Base-by-base conservation (phyloP, 2,329 filamentous ascomycete genomes). In the Alternaria viburni region DNA sequence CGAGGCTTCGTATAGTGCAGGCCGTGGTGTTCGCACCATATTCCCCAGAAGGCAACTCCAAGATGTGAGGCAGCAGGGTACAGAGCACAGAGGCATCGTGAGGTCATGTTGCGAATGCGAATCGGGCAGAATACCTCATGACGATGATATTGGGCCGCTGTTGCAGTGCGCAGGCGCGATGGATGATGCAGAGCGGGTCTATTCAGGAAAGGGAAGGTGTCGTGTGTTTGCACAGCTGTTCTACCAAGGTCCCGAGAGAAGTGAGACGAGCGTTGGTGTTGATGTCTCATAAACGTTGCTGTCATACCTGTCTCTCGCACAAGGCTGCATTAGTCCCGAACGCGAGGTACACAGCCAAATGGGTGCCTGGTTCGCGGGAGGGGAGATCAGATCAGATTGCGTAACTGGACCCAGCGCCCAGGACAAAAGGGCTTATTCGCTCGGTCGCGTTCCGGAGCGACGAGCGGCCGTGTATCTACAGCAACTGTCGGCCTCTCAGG, bases 251-350 rank as follows among this genome's bases (percentile, higher is more conserved):
- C 23, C 36, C 55, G 28, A 47, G 47, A 54, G 30, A 32, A 43
- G 47, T 59, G 59, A 62, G 50, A 54, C 55, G 26, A 50, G 17
- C 47, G 26, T 47, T 57, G 41, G 54, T 44, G 28, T 62, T 28
- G 56, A 44, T 47, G 59, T 57, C 59, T 52, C 47, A 52, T n/a
- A 23, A 58, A 32, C 56, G 47, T 59, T 59, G 55, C 55, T 45
- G 60, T 54, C 17, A 26, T 45, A 52, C 28, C 36, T 41, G 54
- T 41, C 47, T 46, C 49, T 52, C 28, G 49, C 49, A 52, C 49
- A 52, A 25, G 30, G 21, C 28, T 61, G 51, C 41, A 25, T 36
- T 45, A 41, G 41, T 17, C 6, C 47, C 54, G 30, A 50, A 51
- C 43, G 36, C 49, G 43, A 52, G 49, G 49, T 23, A 59, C 59